Percentiles rank a stretch among this genome's conserved stretches.
Conservation (phyloP, 192 early-diverging fungal species). For the Irineochytrium annulatum region DNA sequence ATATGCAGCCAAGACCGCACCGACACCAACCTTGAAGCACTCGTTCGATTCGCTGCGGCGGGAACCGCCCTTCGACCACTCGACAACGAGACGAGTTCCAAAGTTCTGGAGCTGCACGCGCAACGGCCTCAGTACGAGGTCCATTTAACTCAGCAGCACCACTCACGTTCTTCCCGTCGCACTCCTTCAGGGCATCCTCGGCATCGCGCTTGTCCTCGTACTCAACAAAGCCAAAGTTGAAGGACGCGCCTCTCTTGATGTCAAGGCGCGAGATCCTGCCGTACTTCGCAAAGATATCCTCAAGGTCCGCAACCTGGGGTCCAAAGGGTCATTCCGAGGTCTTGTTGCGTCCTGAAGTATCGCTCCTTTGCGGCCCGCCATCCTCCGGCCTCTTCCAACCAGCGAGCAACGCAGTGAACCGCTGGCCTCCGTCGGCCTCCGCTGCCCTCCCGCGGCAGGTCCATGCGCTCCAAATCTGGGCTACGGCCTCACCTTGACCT, state of each 20-base stretch:
- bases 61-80: conserved; percentile 28
- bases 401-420: too few relatives aligned
- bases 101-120: conserved; percentile 5
- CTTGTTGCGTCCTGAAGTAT: too few relatives aligned
- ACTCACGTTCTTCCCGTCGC: conserved; percentile 18
- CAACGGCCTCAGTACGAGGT: too few relatives aligned
- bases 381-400: too few relatives aligned
- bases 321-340: too few relatives aligned
- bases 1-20: not conserved
- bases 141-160: too few relatives aligned
- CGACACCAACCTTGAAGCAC: conserved; percentile 19
- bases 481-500: conserved; percentile 1
- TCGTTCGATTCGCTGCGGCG: conserved; percentile 18
- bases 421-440: too few relatives aligned
- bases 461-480: too few relatives aligned
- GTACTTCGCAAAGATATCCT: conserved; percentile 49
- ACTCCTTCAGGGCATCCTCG: conserved; percentile 28
- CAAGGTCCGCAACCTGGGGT: conserved; percentile 33
- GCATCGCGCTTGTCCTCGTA: conserved; percentile 46
- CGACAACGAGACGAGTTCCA: conserved; percentile 24
- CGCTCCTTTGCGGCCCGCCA: too few relatives aligned
- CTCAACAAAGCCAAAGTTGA: conserved; percentile 51
- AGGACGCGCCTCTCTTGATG: conserved; percentile 33
- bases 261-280: conserved; percentile 37
- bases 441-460: too few relatives aligned